Evolutionary conservation across 2,329 filamentous ascomycete genomes (phyloP).

Genomic region (Aureobasidium leucospermi): DNA sequence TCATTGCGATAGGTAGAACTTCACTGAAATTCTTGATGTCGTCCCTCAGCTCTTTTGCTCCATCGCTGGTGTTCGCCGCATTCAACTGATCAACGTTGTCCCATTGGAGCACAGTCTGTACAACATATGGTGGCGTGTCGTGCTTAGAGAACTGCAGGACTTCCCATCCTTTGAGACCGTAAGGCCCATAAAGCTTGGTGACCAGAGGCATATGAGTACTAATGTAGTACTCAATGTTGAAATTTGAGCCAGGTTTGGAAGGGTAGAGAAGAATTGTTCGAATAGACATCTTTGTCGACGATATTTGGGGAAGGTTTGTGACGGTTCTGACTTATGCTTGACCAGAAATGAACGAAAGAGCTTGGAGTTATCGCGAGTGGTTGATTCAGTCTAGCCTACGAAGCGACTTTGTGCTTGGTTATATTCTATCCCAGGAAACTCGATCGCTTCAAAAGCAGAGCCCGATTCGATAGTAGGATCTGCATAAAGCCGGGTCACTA

Average conservation of each 20-base stretch:
- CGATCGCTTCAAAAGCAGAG: no score
- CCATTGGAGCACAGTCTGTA: constrained; percentile 18
- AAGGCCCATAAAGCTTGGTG: constrained; percentile 28
- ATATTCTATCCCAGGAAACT: no score
- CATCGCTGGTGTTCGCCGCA: constrained; percentile 18
- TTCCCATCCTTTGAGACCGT: constrained; percentile 30
- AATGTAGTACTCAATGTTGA: constrained; percentile 42
- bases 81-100: constrained; percentile 15
- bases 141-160: constrained; percentile 18
- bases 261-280: background rate
- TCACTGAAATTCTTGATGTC: constrained; percentile 1
- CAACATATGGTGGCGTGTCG: background rate
- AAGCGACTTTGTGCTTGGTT: no score
- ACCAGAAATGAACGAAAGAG: no score
- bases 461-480: no score
- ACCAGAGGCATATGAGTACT: constrained; percentile 38
- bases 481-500: no score
- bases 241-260: constrained; percentile 19
- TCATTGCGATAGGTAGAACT: background rate
- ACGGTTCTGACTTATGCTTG: no score
- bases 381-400: no score
- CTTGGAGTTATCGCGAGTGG: no score
- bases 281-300: background rate
- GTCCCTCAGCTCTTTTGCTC: constrained; percentile 1
- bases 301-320: no score